These are phyloP conservation scores for Schizophyllum amplum DNA, from an alignment of 1,284 basidiomycete species.

Conservation along the genomic window DNA sequence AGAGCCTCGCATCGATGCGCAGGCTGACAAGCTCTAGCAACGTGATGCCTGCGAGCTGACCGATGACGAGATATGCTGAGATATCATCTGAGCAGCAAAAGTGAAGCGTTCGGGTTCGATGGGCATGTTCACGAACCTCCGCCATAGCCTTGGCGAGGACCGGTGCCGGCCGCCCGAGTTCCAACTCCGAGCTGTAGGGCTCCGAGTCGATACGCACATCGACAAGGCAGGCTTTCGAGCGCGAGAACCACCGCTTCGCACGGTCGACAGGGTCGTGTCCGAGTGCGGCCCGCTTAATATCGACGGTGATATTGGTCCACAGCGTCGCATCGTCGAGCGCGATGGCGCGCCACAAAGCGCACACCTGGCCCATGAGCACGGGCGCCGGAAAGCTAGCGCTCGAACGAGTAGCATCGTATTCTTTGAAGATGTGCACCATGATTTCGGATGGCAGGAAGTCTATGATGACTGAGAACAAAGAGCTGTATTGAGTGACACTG, in stretches of 20 bases:
- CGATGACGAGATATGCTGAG: no score
- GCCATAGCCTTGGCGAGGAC: neutral
- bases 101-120: no score
- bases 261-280: conserved; percentile 17
- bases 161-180: neutral
- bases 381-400: neutral
- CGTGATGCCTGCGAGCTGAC: no score
- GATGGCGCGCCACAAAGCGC: conserved; percentile 9
- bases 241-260: conserved; percentile 26
- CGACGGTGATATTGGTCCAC: conserved; percentile 11
- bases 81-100: no score
- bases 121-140: no score
- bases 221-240: conserved; percentile 35
- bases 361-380: conserved; percentile 11
- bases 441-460: neutral
- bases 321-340: conserved; percentile 10
- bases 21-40: no score
- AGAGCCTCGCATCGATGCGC: no score
- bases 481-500: no score
- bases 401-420: neutral
- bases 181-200: neutral
- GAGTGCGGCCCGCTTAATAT: conserved; percentile 6
- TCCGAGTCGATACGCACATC: conserved; percentile 39
- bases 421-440: neutral
- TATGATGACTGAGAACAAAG: no score